Conservation (phyloP, 306 rosid genomes). For the Gleditsia sinensis region DNA sequence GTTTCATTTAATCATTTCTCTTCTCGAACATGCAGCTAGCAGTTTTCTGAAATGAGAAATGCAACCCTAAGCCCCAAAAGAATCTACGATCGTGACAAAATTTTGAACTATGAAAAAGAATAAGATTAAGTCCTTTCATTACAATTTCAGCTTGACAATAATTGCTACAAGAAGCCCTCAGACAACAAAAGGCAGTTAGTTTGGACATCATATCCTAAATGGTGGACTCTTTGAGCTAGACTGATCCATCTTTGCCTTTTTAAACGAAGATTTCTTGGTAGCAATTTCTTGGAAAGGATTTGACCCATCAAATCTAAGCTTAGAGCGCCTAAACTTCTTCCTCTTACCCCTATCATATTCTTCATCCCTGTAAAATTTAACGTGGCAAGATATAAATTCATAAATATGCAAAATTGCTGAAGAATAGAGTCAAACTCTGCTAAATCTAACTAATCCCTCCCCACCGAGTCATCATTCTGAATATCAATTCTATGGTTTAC, state of each 20-base stretch:
- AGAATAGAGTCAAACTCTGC: not conserved
- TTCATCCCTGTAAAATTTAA: conserved; percentile 67
- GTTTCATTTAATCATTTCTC: conserved; percentile 18
- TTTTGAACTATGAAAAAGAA: conserved; percentile 23
- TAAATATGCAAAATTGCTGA: not conserved
- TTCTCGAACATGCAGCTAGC: not conserved
- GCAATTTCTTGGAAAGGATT: conserved; percentile 82
- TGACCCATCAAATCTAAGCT: conserved; percentile 54
- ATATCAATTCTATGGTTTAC: conserved; percentile 8
- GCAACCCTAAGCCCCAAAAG: no score
- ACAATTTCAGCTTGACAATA: conserved; percentile 35
- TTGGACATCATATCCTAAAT: conserved; percentile 62
- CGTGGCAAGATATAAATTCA: not conserved
- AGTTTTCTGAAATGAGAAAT: conserved; percentile 24
- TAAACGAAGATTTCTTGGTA: conserved; percentile 43
- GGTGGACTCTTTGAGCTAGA: conserved; percentile 64
- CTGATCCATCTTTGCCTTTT: conserved; percentile 52
- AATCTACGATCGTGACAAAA: conserved; percentile 30
- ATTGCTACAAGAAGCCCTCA: conserved; percentile 32
- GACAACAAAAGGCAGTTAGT: not conserved
- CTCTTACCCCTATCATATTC: conserved; percentile 82
- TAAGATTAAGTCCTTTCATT: conserved; percentile 33
- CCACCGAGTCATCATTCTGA: not conserved
- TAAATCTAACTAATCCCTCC: conserved; percentile 4
- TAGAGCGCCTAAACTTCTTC: conserved; percentile 64